phyloP scores from a whole-genome alignment of 1,284 basidiomycete genomes.

The Microbotryum violaceum region DNA sequence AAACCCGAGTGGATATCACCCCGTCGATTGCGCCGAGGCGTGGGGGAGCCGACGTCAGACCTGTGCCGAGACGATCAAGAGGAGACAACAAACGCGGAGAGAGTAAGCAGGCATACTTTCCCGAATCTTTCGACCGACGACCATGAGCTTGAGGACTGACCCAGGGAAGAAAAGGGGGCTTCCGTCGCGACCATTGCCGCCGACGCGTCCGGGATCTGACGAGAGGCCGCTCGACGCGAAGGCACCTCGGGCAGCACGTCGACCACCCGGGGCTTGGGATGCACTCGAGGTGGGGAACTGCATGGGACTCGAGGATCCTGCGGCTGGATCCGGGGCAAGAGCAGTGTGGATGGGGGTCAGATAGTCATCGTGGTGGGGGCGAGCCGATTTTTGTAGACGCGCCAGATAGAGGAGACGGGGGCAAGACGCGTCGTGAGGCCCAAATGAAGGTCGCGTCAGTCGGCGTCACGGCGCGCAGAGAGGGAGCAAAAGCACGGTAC shows the following conservation, averaged over 20 bases:
- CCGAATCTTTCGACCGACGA: background rate
- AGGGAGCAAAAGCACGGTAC: too few species aligned
- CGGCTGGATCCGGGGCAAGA: background rate
- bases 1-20: constrained; percentile 38
- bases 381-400: constrained; percentile 9
- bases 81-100: background rate
- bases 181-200: background rate
- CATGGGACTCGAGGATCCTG: constrained; percentile 18
- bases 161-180: constrained; percentile 32
- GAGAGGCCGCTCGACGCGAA: constrained; percentile 7
- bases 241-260: constrained; percentile 11
- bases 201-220: constrained; percentile 12
- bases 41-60: constrained; percentile 27
- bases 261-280: background rate
- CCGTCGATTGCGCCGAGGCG: constrained; percentile 30
- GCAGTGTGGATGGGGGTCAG: background rate
- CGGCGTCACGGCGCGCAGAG: background rate
- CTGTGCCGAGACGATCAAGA: background rate
- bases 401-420: background rate
- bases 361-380: background rate
- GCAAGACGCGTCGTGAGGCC: background rate
- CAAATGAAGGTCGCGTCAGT: background rate
- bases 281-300: constrained; percentile 26
- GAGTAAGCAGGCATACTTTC: background rate
- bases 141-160: background rate